Conservation (phyloP, 768 basidiomycete genomes). For the Suillus tomentosus region DNA sequence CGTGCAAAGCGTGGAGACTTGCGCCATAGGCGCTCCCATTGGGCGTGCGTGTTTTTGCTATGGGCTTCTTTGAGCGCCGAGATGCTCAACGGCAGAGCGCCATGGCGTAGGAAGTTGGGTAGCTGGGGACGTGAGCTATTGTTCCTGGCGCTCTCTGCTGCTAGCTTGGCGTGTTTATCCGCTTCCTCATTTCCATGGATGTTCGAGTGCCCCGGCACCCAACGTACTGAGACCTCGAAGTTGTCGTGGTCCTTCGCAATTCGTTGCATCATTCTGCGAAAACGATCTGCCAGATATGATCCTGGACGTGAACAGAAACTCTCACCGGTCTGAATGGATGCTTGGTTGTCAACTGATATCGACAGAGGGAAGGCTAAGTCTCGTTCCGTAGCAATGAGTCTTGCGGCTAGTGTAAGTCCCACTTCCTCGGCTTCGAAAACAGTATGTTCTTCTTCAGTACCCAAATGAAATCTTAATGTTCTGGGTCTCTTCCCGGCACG, state of each 20-base stretch:
- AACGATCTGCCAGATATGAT: neutral
- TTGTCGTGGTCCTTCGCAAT: neutral
- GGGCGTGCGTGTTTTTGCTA: neutral
- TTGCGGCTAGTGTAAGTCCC: too few relatives aligned
- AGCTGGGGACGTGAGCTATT: neutral
- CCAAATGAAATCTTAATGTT: too few relatives aligned
- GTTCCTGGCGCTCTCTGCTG: too few relatives aligned
- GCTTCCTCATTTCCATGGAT: constrained; percentile 7
- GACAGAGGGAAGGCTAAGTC: too few relatives aligned
- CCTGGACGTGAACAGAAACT: neutral
- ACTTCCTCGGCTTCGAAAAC: too few relatives aligned
- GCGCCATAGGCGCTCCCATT: neutral
- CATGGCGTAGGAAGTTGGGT: neutral
- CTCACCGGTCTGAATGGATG: neutral
- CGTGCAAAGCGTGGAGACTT: too few relatives aligned
- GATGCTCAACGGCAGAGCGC: neutral
- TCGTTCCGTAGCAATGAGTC: too few relatives aligned
- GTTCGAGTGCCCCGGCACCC: constrained; percentile 1
- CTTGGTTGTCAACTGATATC: neutral
- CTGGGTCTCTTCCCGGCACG: too few relatives aligned
- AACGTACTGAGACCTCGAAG: neutral
- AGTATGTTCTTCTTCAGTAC: too few relatives aligned
- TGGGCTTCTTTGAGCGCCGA: neutral
- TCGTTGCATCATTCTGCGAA: neutral
- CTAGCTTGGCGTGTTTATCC: constrained; percentile 1